Evolutionary conservation across 116 monocot genomes (phyloP), one percentile per base, ranked within the genome.

Genomic region (Trichopus zeylanicus): DNA sequence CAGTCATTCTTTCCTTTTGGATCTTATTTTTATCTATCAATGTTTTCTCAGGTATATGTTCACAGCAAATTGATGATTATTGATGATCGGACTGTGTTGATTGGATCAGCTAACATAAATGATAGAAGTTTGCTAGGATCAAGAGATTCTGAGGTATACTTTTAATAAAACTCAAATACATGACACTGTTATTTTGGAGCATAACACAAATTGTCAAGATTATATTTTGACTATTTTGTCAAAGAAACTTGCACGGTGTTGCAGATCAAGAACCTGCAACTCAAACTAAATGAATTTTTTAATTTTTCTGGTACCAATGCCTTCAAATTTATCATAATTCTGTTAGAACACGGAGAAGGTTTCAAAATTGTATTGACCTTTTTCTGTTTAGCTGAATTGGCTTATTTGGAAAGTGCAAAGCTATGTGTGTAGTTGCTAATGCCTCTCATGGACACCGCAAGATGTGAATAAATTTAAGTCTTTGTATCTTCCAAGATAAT

Each of bases 11-110:
- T 46, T 46, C 16, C 18, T 46, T 46, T 18, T 46, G 6, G 18
- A 11, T 46, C 16, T 46, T 46, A 10, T 46, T 7, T 7, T 53
- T 3, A 49, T 48, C 18, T 21, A 49, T 24, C 19, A 3, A 21
- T 73, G 37, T 57, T 33, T 56, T 61, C 29, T 12, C 78, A 97
- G 97, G 76, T 97, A 32, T 97, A 97, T 73, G 97, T 97, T 3
- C 97, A 97, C 73, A 97, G 97, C 76, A 97, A 97, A 67, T 77
- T 97, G 67, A 87, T 87, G 97, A 97, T 97, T 70, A 66, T 97
- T 75, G 97, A 97, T 71, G 97, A 97, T 53, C 82, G 81, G 4
- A 72, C 61, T 46, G 76, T 70, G 55, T 75, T 97, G 73, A 77
- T 97, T 81, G 90, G 91, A 57, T 97, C 97, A 53, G 97, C 97